Conservation (phyloP, 2,329 filamentous ascomycete genomes). For the Ceratocystis harringtonii region DNA sequence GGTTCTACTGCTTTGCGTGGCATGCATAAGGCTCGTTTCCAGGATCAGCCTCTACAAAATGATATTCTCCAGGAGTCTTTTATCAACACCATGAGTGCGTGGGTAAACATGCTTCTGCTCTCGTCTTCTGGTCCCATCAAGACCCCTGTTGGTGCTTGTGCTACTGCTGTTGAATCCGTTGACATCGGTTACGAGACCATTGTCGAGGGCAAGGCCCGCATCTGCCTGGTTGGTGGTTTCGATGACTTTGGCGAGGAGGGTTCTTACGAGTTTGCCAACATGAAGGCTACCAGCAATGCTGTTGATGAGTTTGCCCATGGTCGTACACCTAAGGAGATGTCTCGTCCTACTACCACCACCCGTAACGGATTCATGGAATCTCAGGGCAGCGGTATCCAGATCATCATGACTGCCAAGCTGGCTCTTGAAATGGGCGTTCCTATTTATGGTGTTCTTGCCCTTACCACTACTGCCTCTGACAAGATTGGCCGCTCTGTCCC, state of each 20-base stretch:
- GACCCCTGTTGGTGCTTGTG: conserved; percentile 93
- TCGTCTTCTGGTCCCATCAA: conserved; percentile 98
- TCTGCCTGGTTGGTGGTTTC: conserved; percentile 96
- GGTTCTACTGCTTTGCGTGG: conserved; percentile 81
- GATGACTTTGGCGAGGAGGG: conserved; percentile 99
- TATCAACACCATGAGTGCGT: conserved; percentile 99
- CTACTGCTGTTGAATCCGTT: conserved; percentile 90
- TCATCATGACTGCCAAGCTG: conserved; percentile 95
- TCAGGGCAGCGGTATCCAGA: conserved; percentile 92
- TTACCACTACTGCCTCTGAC: conserved; percentile 92
- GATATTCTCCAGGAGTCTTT: conserved; percentile 98
- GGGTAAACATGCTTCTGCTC: conserved; percentile 97
- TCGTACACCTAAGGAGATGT: conserved; percentile 94
- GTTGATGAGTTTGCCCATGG: conserved; percentile 93
- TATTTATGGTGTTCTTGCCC: conserved; percentile 84
- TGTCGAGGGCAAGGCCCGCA: conserved; percentile 89
- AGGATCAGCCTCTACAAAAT: conserved; percentile 95
- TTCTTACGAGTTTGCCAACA: conserved; percentile 99
- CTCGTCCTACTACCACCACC: conserved; percentile 88
- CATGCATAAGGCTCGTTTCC: conserved; percentile 96
- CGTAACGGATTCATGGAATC: conserved; percentile 99
- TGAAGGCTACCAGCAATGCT: conserved; percentile 98
- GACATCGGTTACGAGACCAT: conserved; percentile 98
- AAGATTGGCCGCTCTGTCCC: conserved; percentile 98
- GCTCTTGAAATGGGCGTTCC: conserved; percentile 97